Conservation (phyloP, 140 eudicot species). For the Oenanthe javanica region DNA sequence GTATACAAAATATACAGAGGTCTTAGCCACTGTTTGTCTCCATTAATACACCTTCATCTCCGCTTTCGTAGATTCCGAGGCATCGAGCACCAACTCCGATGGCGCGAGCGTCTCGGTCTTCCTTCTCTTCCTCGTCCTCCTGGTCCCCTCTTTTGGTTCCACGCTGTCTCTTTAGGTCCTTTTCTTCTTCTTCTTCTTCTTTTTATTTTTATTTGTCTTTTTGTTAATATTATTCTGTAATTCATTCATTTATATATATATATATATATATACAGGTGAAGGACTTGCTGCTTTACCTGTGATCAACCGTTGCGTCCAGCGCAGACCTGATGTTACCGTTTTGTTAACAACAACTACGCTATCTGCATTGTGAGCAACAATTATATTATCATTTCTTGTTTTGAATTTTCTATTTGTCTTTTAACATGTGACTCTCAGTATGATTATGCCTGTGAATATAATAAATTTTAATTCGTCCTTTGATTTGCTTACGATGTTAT, state of each 20-base stretch:
- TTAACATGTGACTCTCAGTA: neutral
- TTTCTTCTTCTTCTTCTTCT: too few relatives aligned
- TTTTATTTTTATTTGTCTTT: neutral
- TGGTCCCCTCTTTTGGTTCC: slow-evolving; percentile 84
- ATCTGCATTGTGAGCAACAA: slow-evolving; percentile 78
- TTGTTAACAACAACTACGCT: slow-evolving; percentile 78
- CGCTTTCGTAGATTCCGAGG: slow-evolving; percentile 78
- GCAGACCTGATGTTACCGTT: slow-evolving; percentile 63
- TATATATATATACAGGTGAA: slow-evolving; percentile 46
- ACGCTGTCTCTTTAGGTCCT: slow-evolving; percentile 89
- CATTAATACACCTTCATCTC: slow-evolving; percentile 58
- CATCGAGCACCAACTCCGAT: slow-evolving; percentile 74
- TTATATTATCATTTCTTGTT: neutral
- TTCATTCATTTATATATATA: neutral
- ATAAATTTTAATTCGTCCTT: neutral
- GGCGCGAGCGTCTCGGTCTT: slow-evolving; percentile 88
- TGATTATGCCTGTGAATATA: neutral
- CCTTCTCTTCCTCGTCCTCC: slow-evolving; percentile 71
- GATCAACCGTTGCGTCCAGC: slow-evolving; percentile 58
- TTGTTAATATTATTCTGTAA: neutral
- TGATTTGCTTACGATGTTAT: neutral
- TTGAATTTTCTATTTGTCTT: neutral
- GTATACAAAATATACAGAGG: slow-evolving; percentile 56
- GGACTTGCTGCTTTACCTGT: slow-evolving; percentile 85
- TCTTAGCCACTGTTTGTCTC: slow-evolving; percentile 49